These are phyloP conservation scores for Daldinia sp. DNA, from an alignment of 2,329 filamentous ascomycete genomes.

Conservation along the genomic window DNA sequence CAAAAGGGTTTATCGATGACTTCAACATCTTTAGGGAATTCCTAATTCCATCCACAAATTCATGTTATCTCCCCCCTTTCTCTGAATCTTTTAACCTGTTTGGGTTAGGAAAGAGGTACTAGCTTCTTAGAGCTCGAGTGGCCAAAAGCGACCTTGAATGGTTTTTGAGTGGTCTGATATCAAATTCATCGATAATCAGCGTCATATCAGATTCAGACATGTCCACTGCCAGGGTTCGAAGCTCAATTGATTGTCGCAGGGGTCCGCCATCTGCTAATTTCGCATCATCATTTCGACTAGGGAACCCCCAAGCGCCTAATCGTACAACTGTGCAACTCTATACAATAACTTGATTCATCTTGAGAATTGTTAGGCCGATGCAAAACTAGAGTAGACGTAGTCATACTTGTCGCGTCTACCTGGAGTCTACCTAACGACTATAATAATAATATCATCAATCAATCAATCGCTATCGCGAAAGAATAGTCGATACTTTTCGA, in stretches of 20 bases:
- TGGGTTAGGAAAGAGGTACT: slow-evolving; percentile 4
- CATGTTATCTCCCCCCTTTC: neutral
- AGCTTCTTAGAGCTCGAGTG: neutral
- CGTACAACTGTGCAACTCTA: slow-evolving; percentile 22
- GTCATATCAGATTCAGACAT: slow-evolving; percentile 26
- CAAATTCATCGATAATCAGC: slow-evolving; percentile 27
- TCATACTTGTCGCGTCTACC: neutral
- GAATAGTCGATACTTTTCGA: neutral
- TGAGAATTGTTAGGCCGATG: neutral
- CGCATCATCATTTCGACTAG: slow-evolving; percentile 11
- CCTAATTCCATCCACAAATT: slow-evolving; percentile 11
- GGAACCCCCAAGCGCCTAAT: neutral
- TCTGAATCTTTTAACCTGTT: slow-evolving; percentile 15
- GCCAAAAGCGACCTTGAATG: too few relatives aligned
- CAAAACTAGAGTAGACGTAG: neutral
- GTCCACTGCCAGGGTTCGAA: slow-evolving; percentile 24
- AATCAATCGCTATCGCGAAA: neutral
- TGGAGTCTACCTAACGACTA: too few relatives aligned
- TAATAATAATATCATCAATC: neutral
- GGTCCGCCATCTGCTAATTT: slow-evolving; percentile 22
- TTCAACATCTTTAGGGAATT: slow-evolving; percentile 23
- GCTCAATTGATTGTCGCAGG: slow-evolving; percentile 39
- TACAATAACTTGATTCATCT: slow-evolving; percentile 3
- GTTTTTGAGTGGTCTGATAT: slow-evolving; percentile 21
- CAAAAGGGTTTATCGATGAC: slow-evolving; percentile 20